Conservation (phyloP, 495 filamentous ascomycete genomes). For the Tuber borchii region DNA sequence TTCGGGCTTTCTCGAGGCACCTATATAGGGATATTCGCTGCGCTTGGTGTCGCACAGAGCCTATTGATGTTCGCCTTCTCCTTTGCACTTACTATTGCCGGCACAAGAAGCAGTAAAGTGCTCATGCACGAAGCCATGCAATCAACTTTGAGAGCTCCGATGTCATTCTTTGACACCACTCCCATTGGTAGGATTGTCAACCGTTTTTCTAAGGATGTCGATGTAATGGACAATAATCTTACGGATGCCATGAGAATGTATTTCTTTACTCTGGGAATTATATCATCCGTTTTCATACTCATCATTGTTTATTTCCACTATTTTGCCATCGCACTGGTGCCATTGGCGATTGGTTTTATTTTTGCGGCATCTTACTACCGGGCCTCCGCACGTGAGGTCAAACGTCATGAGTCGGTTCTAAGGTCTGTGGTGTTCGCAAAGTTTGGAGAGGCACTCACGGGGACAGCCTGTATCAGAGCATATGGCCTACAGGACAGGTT, state of each 20-base stretch:
- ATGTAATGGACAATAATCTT: constrained; percentile 90
- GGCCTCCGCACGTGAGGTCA: constrained; percentile 83
- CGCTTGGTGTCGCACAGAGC: constrained; percentile 62
- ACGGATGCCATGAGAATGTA: constrained; percentile 92
- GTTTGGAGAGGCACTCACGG: constrained; percentile 80
- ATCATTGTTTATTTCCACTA: constrained; percentile 93
- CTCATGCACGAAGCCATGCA: constrained; percentile 78
- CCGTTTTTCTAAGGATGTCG: constrained; percentile 90
- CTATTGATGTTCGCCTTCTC: constrained; percentile 73
- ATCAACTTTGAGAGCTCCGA: constrained; percentile 77
- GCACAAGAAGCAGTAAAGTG: constrained; percentile 70
- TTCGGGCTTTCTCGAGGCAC: constrained; percentile 57
- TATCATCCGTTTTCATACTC: constrained; percentile 66
- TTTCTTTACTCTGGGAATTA: constrained; percentile 65
- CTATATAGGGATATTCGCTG: constrained; percentile 86
- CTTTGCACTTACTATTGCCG: constrained; percentile 63
- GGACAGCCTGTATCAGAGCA: constrained; percentile 76
- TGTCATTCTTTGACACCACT: constrained; percentile 97
- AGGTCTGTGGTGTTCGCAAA: constrained; percentile 83
- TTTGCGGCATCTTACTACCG: constrained; percentile 84
- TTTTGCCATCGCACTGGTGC: constrained; percentile 81
- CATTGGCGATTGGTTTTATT: constrained; percentile 71
- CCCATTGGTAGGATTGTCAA: constrained; percentile 95
- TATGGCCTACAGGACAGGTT: constrained; percentile 77
- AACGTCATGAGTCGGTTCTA: constrained; percentile 83